Conservation (phyloP, 495 filamentous ascomycete genomes). For the Apiosordaria backusii region DNA sequence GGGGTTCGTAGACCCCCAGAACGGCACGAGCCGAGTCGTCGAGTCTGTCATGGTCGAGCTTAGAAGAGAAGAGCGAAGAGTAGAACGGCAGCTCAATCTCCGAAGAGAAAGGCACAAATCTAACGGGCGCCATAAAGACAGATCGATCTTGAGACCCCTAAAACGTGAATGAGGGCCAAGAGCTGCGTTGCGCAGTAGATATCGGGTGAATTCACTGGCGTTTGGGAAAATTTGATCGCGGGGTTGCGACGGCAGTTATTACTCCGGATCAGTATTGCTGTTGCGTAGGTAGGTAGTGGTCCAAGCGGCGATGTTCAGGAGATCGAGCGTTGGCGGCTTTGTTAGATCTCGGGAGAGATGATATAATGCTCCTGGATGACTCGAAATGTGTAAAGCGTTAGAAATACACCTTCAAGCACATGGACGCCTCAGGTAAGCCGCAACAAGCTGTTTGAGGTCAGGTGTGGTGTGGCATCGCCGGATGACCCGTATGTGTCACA, state of each 20-base stretch:
- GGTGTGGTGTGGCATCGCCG: conserved; percentile 8
- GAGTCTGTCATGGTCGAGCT: conserved; percentile 95
- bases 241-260: neutral
- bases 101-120: conserved; percentile 82
- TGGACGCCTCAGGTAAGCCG: neutral
- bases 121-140: conserved; percentile 23
- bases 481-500: conserved; percentile 14
- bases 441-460: neutral
- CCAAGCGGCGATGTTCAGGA: neutral
- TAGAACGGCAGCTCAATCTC: conserved; percentile 96
- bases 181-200: too few relatives aligned
- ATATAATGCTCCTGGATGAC: neutral
- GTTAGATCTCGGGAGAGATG: neutral
- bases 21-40: conserved; percentile 84
- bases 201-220: neutral
- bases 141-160: too few relatives aligned
- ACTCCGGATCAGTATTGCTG: neutral
- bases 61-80: conserved; percentile 76
- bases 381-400: neutral
- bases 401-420: neutral
- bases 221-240: neutral
- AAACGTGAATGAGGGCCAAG: too few relatives aligned
- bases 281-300: neutral
- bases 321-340: neutral
- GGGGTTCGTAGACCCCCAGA: conserved; percentile 86